Evolutionary conservation across 2,329 filamentous ascomycete species (phyloP), one percentile per base, ranked within the genome.

Genomic region (Pseudocercospora crystallina): DNA sequence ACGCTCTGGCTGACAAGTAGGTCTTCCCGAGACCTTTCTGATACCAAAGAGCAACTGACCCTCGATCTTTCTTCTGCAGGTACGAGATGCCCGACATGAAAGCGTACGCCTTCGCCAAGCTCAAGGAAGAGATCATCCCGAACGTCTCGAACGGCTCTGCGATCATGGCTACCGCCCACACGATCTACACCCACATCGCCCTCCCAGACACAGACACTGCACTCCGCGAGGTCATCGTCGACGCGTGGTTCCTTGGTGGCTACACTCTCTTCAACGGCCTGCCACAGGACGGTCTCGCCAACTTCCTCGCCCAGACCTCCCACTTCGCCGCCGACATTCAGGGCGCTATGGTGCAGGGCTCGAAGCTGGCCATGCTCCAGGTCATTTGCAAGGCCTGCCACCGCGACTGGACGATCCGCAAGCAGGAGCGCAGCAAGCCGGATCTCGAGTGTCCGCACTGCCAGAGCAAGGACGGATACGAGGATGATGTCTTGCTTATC

Each of bases 1-100:
- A 53, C 43, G 40, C 46, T 8, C 33, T 48, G 9, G 57, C 57
- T 14, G 57, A 57, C 43, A 57, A 59, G 41, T 26, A 26, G 20
- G 20, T 26, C 20, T 7, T 26, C 20, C 20, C 7, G 7, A 26
- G 7, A 20, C 20, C 12, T 12, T 5, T 9, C 36, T 38, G 8
- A 14, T 14, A 17, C 5, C 20, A 5, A 17, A 13, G 11, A 11
- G 13, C 37, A 20, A 13, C n/a, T 20, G 11, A 14, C 15, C 3
- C 20, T 40, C n/a, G 37, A 11, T 40, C 5, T n/a, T 5, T 20
- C 7, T 3, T 26, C 7, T 26, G 20, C 20, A 26, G 20, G 20
- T 52, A 54, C 36, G 52, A 54, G 11, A 38, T 57, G 9, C 46
- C 44, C 3, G 37, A 29, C 4, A 50, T 58, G 5, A 45, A 47